phyloP scores from a whole-genome alignment of 441 rosid species.

The Arabidopsis hybrid region DNA sequence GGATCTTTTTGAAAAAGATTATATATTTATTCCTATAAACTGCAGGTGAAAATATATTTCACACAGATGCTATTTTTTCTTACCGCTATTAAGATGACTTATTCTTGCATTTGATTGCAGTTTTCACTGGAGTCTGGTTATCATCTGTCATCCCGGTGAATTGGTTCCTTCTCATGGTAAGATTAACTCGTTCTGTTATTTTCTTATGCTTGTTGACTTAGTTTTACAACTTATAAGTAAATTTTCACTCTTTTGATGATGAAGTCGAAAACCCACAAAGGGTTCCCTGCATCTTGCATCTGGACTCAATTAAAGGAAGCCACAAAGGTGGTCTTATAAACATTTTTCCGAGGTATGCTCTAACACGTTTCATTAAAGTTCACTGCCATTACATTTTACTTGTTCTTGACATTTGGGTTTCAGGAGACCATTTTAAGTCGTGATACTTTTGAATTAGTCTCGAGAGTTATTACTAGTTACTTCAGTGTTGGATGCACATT shows the following conservation, averaged over 20 bases:
- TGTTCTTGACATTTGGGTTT: constrained; percentile 21
- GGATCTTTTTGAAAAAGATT: constrained; percentile 83
- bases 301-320: constrained; percentile 89
- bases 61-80: constrained; percentile 2
- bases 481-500: not conserved
- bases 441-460: not conserved
- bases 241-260: constrained; percentile 50
- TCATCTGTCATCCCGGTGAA: constrained; percentile 87
- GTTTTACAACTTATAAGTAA: constrained; percentile 18
- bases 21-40: constrained; percentile 89
- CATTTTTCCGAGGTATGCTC: constrained; percentile 69
- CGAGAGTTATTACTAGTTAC: constrained; percentile 5
- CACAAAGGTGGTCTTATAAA: constrained; percentile 73
- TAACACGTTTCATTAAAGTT: constrained; percentile 14
- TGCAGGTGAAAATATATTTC: constrained; percentile 61
- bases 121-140: constrained; percentile 89
- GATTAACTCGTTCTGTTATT: constrained; percentile 37
- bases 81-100: constrained; percentile 31
- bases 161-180: constrained; percentile 57
- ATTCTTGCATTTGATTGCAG: constrained; percentile 56
- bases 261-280: constrained; percentile 47
- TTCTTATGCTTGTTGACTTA: constrained; percentile 17
- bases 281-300: constrained; percentile 85
- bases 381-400: constrained; percentile 18
- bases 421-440: constrained; percentile 5